Conservation (phyloP, 768 basidiomycete species). For the Asterophora parasitica region DNA sequence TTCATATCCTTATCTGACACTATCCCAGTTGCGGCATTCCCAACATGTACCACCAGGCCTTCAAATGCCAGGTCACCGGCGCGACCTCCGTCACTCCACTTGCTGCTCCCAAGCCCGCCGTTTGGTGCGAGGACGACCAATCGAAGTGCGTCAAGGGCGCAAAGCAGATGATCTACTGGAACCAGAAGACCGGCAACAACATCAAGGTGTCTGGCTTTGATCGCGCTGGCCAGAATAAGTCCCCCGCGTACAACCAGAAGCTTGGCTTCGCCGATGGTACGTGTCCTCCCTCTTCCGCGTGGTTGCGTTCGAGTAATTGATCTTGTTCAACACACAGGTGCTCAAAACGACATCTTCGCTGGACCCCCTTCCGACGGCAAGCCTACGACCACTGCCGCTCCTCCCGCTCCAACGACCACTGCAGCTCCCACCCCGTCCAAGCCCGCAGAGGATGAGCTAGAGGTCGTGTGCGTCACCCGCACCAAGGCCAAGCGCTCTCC, state of each 20-base stretch:
- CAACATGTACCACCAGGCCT: conserved; percentile 46
- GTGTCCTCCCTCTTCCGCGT: conserved; percentile 9
- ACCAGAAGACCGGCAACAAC: conserved; percentile 45
- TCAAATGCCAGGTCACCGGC: conserved; percentile 43
- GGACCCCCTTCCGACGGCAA: conserved; percentile 8
- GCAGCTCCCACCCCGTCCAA: too few species aligned
- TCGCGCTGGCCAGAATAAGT: conserved; percentile 31
- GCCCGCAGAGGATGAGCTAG: too few species aligned
- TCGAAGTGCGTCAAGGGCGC: conserved; percentile 40
- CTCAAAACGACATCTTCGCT: conserved; percentile 41
- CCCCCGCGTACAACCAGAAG: conserved; percentile 46
- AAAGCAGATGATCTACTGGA: conserved; percentile 55
- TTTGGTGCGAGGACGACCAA: conserved; percentile 48
- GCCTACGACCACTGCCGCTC: background rate
- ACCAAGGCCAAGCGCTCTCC: too few species aligned
- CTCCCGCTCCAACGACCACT: too few species aligned
- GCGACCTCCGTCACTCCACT: conserved; percentile 36
- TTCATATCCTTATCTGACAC: background rate
- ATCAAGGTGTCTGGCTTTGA: conserved; percentile 40
- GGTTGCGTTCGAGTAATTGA: conserved; percentile 1
- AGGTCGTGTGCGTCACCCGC: too few species aligned
- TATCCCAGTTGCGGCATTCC: conserved; percentile 44
- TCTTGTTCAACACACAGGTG: conserved; percentile 24
- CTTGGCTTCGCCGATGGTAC: conserved; percentile 44
- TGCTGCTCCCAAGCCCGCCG: conserved; percentile 38